These are phyloP conservation scores for Scedosporium dehoogii DNA, from an alignment of 2,329 filamentous ascomycete species.

Conservation along the genomic window DNA sequence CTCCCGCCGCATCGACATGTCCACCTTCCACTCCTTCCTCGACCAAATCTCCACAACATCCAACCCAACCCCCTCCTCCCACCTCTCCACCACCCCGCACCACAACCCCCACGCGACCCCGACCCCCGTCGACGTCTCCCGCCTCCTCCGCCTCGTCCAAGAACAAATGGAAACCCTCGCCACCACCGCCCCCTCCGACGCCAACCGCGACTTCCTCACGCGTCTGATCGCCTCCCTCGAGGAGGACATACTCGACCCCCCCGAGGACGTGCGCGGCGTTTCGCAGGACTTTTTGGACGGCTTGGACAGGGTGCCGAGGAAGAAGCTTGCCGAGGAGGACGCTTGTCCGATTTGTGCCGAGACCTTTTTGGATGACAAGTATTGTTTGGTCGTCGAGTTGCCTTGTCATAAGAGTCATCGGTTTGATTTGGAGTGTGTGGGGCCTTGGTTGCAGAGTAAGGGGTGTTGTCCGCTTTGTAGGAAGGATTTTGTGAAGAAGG, in stretches of 20 bases:
- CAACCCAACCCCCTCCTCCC: constrained; percentile 21
- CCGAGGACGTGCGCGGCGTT: constrained; percentile 42
- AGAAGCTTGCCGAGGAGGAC: constrained; percentile 38
- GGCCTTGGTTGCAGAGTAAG: constrained; percentile 54
- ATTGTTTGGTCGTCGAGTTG: constrained; percentile 53
- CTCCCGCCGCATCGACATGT: constrained; percentile 52
- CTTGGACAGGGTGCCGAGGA: constrained; percentile 47
- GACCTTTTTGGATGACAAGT: constrained; percentile 49
- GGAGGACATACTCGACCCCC: constrained; percentile 40
- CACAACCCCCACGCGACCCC: constrained; percentile 49
- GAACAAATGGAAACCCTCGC: constrained; percentile 46
- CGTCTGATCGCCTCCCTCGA: constrained; percentile 38
- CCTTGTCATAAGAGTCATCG: constrained; percentile 48
- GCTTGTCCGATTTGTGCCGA: constrained; percentile 56
- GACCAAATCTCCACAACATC: constrained; percentile 32
- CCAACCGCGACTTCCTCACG: constrained; percentile 40
- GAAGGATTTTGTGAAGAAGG: constrained; percentile 48
- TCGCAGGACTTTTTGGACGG: constrained; percentile 48
- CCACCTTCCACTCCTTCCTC: constrained; percentile 49
- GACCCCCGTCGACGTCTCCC: constrained; percentile 48
- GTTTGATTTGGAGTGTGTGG: constrained; percentile 60
- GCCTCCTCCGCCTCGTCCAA: constrained; percentile 47
- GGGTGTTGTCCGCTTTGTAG: constrained; percentile 56
- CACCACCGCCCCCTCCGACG: constrained; percentile 34
- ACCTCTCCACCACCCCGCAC: constrained; percentile 17